These are phyloP conservation scores for Pugionium cornutum DNA, from an alignment of 345 rosid genomes.

Conservation along the genomic window DNA sequence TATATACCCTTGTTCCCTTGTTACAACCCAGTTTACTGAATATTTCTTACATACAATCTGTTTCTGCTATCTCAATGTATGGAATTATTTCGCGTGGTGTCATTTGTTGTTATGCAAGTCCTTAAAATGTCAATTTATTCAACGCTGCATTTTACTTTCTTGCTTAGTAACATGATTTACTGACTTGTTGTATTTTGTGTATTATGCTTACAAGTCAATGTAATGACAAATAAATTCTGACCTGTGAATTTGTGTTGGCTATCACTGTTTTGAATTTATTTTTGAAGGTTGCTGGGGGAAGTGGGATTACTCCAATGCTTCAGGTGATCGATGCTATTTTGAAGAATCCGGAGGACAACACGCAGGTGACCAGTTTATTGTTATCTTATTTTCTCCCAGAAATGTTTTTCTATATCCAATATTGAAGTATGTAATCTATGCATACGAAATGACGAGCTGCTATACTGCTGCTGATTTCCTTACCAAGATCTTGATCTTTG, in stretches of 20 bases:
- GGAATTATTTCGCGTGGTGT: not conserved
- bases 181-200: conserved; percentile 14
- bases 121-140: not conserved
- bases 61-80: conserved; percentile 1
- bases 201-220: conserved; percentile 5
- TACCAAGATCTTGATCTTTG: conserved; percentile 10
- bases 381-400: conserved; percentile 1
- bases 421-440: conserved; percentile 13
- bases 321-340: conserved; percentile 87
- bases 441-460: not conserved
- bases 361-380: conserved; percentile 55
- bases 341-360: conserved; percentile 87
- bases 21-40: conserved; percentile 9
- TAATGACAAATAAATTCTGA: conserved; percentile 11
- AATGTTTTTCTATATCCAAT: not conserved
- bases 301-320: conserved; percentile 97
- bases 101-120: conserved; percentile 5
- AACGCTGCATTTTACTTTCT: not conserved
- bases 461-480: not conserved
- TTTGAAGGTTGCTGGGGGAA: conserved; percentile 85
- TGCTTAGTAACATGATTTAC: conserved; percentile 5
- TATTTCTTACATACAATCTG: not conserved
- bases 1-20: conserved; percentile 47
- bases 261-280: not conserved
- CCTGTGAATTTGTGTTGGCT: conserved; percentile 22